Evolutionary conservation across 768 basidiomycete species (phyloP), one percentile per base, ranked within the genome.

Genomic region (Lanmaoa pseudosensibilis): DNA sequence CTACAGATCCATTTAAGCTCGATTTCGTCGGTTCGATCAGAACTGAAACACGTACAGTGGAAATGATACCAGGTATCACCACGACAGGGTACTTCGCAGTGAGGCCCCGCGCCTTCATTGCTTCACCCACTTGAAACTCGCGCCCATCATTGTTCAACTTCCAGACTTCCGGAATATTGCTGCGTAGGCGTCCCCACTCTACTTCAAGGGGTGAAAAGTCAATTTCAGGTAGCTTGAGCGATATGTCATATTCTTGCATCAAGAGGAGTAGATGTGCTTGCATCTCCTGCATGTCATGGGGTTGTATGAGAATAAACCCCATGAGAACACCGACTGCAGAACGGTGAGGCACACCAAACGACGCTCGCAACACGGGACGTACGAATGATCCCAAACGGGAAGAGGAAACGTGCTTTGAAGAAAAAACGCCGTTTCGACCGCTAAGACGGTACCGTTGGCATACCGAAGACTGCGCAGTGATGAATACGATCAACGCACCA

Each of bases 11-110:
- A 15, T 27, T 38, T 47, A 38, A 13, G 9, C 21, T 48, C 11
- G 33, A 21, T 51, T n/a, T 16, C n/a, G 27, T 44, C 2, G 11
- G 6, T 8, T 25, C 30, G 2, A 19, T 40, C 45, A 56, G 52
- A 27, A 41, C 30, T 16, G 33, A 48, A 30, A n/a, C 23, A 70
- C 83, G 51, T 57, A 89, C 90, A 1, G 94, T 95, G 1, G 92
- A 94, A 37, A 95, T 85, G 49, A 96, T 87, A 2, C 94, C 94
- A 5, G 94, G 94, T 25, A 95, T 81, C n/a, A 97, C 75, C 3
- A 96, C 79, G 13, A 95, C 82, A 1, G 94, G 94, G 69, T 90
- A 79, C 52, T 86, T 73, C 7, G 91, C 92, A 50, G 74, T 76
- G 50, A 91, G 72, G 2, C 87, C 88, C 41, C 83, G 79, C 5